Percentiles rank a stretch among this genome's conserved stretches.
Conservation (phyloP, 2,329 filamentous ascomycete genomes). For the Fusarium equiseti region DNA sequence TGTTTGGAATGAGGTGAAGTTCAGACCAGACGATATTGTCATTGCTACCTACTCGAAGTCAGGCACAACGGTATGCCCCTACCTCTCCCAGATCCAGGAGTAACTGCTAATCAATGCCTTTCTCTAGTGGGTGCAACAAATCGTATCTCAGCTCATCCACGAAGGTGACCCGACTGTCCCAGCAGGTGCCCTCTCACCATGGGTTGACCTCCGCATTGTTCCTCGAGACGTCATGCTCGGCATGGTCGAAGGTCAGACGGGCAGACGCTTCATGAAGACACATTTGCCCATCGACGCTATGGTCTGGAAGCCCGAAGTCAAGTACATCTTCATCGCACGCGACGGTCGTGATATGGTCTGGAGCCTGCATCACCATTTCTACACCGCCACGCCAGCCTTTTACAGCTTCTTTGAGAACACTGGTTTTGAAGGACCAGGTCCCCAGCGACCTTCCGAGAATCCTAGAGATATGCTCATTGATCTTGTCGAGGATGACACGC, state of each 20-base stretch:
- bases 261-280: constrained; percentile 18
- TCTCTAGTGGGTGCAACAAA: constrained; percentile 15
- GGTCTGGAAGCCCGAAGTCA: constrained; percentile 1
- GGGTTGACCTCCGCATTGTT: constrained; percentile 14
- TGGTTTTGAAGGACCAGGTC: neutral
- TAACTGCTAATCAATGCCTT: accelerated
- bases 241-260: constrained; percentile 1
- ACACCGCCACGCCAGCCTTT: constrained; percentile 3
- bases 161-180: constrained; percentile 2
- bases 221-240: neutral
- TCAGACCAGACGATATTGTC: constrained; percentile 22
- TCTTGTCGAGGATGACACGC: constrained; percentile 8
- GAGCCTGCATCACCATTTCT: constrained; percentile 16
- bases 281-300: constrained; percentile 10
- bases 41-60: constrained; percentile 19
- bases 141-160: constrained; percentile 12
- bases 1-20: constrained; percentile 14
- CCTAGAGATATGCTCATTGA: constrained; percentile 1
- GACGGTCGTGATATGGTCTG: constrained; percentile 23
- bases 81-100: neutral
- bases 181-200: neutral
- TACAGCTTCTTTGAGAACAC: constrained; percentile 15
- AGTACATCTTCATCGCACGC: constrained; percentile 22
- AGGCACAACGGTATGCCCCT: constrained; percentile 6
- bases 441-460: neutral